Percentiles rank a stretch among this genome's conserved stretches.
Conservation (phyloP, 768 basidiomycete species). For the Tubosaeta sp. region DNA sequence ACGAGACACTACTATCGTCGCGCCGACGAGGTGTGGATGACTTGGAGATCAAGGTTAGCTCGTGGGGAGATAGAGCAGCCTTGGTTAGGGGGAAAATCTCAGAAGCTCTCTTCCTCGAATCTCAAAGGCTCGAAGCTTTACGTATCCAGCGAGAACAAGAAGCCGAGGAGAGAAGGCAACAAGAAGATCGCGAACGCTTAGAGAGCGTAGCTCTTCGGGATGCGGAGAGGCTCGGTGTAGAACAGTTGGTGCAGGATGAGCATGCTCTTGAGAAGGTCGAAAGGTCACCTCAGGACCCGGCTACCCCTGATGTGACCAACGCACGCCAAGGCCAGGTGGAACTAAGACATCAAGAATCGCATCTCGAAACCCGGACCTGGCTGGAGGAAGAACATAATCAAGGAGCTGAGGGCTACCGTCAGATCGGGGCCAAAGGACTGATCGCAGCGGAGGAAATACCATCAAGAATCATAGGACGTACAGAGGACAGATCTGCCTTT, state of each 20-base stretch:
- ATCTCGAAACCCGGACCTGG: background rate
- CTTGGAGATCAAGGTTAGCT: conserved; percentile 42
- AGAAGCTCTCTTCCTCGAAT: conserved; percentile 37
- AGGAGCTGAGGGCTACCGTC: conserved; percentile 1
- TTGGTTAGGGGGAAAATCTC: conserved; percentile 35
- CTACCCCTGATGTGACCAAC: conserved; percentile 24
- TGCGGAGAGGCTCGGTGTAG: conserved; percentile 28
- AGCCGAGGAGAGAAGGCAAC: conserved; percentile 18
- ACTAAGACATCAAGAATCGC: conserved; percentile 1
- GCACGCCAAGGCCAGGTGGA: conserved; percentile 17
- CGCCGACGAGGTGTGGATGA: conserved; percentile 50
- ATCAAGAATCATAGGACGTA: background rate
- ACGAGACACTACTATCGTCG: conserved; percentile 45
- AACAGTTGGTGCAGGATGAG: conserved; percentile 27
- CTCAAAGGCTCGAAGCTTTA: conserved; percentile 38
- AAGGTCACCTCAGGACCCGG: conserved; percentile 13
- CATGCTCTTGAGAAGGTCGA: conserved; percentile 9
- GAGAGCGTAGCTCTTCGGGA: conserved; percentile 34
- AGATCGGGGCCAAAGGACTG: conserved; percentile 1
- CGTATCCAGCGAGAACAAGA: conserved; percentile 29
- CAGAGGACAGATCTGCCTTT: conserved; percentile 1
- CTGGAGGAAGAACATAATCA: background rate
- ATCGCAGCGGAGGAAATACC: background rate
- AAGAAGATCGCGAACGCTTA: conserved; percentile 21
- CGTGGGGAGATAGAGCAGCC: conserved; percentile 42